These are phyloP conservation scores for Chlorella sp. DNA, from an alignment of 139 green algal species.

Conservation along the genomic window DNA sequence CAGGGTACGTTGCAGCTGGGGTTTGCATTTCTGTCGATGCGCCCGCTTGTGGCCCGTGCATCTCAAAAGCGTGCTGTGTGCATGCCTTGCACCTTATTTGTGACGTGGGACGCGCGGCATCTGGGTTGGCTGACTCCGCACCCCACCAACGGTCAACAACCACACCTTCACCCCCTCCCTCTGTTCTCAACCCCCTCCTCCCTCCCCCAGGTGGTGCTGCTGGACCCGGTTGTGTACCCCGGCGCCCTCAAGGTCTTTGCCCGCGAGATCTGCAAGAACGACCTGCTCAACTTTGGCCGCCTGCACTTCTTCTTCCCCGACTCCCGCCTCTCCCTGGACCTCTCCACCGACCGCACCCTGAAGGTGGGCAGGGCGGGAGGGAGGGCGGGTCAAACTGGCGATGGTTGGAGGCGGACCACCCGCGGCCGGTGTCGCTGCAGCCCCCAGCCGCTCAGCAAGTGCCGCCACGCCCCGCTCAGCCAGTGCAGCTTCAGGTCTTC, in stretches of 20 bases:
- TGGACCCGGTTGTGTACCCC: slow-evolving; percentile 89
- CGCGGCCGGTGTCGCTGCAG: too few relatives aligned
- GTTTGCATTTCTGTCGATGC: too few relatives aligned
- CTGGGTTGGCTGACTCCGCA: background rate
- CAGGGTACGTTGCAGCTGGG: too few relatives aligned
- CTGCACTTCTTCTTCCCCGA: slow-evolving; percentile 96
- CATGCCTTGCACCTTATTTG: too few relatives aligned
- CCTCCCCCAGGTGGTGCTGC: slow-evolving; percentile 75
- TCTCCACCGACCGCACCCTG: slow-evolving; percentile 90
- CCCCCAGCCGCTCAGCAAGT: background rate
- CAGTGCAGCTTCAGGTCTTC: too few relatives aligned
- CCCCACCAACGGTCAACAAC: background rate
- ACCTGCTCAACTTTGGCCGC: slow-evolving; percentile 92
- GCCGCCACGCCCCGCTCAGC: background rate
- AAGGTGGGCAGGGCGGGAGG: slow-evolving; percentile 66
- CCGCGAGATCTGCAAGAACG: slow-evolving; percentile 87
- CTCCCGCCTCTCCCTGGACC: slow-evolving; percentile 84
- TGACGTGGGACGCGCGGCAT: too few relatives aligned
- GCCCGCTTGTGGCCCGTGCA: too few relatives aligned
- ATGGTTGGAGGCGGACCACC: too few relatives aligned
- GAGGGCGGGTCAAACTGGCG: too few relatives aligned
- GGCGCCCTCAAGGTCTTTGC: slow-evolving; percentile 90
- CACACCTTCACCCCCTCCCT: background rate
- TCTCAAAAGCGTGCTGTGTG: too few relatives aligned
- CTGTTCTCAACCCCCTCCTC: background rate